Evolutionary conservation across 1,284 basidiomycete species (phyloP), one percentile per base, ranked within the genome.

Genomic region (Moesziomyces sp.): DNA sequence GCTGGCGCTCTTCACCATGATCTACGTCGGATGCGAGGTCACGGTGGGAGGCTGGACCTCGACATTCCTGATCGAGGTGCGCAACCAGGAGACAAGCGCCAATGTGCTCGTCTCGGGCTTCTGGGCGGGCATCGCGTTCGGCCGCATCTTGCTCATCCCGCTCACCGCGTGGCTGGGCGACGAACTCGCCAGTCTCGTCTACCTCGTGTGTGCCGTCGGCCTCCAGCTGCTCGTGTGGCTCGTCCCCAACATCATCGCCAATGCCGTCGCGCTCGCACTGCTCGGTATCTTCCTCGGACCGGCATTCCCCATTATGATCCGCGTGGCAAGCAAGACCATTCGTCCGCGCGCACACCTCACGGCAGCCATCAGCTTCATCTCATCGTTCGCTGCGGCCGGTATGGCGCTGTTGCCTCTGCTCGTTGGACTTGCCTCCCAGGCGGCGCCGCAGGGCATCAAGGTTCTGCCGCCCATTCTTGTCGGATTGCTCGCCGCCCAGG

Each of bases 1-100:
- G 0, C 62, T 79, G 19, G 49, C 63, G 4, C 10, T 60, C 1
- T 79, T 79, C 48, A 64, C 67, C 14, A 52, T 77, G 19, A 49
- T 63, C 38, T 77, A 79, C 46, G 74, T 76, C 16, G 77, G 77
- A 18, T 70, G 68, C 30, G 77, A 79, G 46, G 77, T 79, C 9
- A 63, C 75, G 3, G 74, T 79, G 18, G 77, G 77, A 10, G 77
- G 77, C 3, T 79, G 77, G 77, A 59, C 55, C 0, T 58, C 58
- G 4, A 54, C 77, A 0, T 79, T 54, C 56, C 40, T 79, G 23
- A 60, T 69, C 28, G 58, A 66, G 26, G 60, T 65, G 21, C 60
- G 74, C 16, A 63, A 64, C 52, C 48, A 58, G 16, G 38, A 35
- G 6, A 45, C 59, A 4, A 56, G 24, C 11, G 59, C 74, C 56